Base-by-base conservation (phyloP, 495 filamentous ascomycete genomes). In the Filosporella fistucella region DNA sequence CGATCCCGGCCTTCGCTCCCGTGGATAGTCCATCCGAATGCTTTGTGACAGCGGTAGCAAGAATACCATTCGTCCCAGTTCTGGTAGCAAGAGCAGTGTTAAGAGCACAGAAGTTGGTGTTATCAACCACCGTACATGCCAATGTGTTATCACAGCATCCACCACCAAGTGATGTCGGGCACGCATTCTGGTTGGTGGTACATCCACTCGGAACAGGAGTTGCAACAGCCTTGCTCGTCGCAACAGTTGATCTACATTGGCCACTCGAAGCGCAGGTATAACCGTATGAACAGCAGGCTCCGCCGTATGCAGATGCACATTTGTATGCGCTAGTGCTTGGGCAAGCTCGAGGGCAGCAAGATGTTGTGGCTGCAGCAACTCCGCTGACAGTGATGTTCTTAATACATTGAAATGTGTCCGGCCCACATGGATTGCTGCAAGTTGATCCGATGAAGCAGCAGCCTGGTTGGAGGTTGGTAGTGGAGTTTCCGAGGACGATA, bases 1-100 rank as follows among this genome's bases (percentile, higher is more conserved):
- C 56, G 8, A 59, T 56, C 20, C 52, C 52, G 24, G 57, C 57
- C 42, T 60, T 60, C 8, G 50, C 51, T 1, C 57, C 57, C 13
- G 54, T 44, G 21, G 57, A 57, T 7, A 60, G 43, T 1, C 54
- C 57, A 11, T 22, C 16, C 10, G 13, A 12, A 30, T 17, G n/a
- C 10, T 30, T 9, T 22, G 54, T 42, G 1, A 33, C 18, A 9
- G 54, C 23, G 4, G 45, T 49, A 9, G 44, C 37, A 0, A 43
- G 16, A 38, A 39, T 33, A 8, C 54, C 49, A 7, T 39, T 24
- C 8, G 45, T 22, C 0, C 54, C 54, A 3, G 54, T 57, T 28
- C 54, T 14, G 7, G 51, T 32, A 18, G 54, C 41, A 8, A 50
- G 45, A 1, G 18, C 45, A n/a, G 40, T 21, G 20, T 38, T n/a